Percentiles rank a stretch among this genome's conserved stretches.
Conservation (phyloP, 257 asterid genomes). For the Cruciata laevipes region DNA sequence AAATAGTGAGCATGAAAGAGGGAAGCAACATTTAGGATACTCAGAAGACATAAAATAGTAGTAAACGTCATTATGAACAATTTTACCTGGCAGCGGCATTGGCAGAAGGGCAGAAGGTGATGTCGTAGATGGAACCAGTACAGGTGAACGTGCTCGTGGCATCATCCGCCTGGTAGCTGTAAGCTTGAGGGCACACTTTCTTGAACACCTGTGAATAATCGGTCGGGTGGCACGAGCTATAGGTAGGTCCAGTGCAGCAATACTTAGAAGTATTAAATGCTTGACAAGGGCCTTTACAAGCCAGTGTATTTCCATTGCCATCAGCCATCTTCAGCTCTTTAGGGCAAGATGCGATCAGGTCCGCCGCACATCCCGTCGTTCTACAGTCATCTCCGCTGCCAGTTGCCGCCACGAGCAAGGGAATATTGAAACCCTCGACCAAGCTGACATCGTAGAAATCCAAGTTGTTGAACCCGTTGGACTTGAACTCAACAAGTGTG, state of each 20-base stretch:
- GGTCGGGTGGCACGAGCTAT: conserved; percentile 54
- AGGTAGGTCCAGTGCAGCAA: conserved; percentile 75
- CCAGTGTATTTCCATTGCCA: conserved; percentile 40
- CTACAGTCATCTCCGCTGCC: conserved; percentile 59
- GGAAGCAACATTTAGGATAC: not conserved
- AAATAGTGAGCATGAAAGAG: not conserved
- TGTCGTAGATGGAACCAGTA: conserved; percentile 46
- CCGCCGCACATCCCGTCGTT: conserved; percentile 52
- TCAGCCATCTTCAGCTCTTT: conserved; percentile 54
- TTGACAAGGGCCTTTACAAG: conserved; percentile 88
- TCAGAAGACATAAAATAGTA: conserved; percentile 1
- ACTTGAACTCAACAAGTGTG: conserved; percentile 77
- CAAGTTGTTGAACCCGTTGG: conserved; percentile 49
- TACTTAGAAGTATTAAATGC: conserved; percentile 58
- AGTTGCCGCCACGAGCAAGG: conserved; percentile 77
- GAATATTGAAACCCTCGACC: conserved; percentile 86
- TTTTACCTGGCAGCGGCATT: conserved; percentile 65
- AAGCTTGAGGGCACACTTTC: conserved; percentile 75
- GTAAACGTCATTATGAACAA: not conserved
- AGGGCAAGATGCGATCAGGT: conserved; percentile 69
- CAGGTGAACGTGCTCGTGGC: conserved; percentile 73
- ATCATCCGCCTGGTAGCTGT: conserved; percentile 79
- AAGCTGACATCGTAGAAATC: conserved; percentile 92
- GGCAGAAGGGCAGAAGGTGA: conserved; percentile 81
- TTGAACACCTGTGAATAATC: conserved; percentile 56